Base-by-base conservation (phyloP, 495 filamentous ascomycete species). In the Penicillium ochrochloron region DNA sequence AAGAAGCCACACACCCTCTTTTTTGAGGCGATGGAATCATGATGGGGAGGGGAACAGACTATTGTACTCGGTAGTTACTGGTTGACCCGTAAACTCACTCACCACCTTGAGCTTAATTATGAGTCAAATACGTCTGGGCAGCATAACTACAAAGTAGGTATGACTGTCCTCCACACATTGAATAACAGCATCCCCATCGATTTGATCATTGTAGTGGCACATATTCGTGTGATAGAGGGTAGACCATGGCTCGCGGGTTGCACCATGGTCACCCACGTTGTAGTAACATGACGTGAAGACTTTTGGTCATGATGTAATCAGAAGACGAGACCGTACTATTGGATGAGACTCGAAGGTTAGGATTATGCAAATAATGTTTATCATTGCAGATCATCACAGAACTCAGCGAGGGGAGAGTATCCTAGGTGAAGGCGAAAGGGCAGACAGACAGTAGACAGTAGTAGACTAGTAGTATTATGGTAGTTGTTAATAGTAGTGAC, bases 251-350 rank as follows among this genome's bases (percentile, higher is more conserved):
- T 56, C 53, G 33, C 53, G 31, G 48, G 48, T 31, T 21, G 53
- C 29, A 56, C 31, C n/a, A 56, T 27, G 33, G 56, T 58, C 37
- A 58, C 48, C 42, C 55, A 63, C 61, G 55, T 59, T 37, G 53
- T 29, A 58, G 35, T 27, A 33, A 58, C 63, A 58, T 65, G 63
- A 65, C 63, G 63, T 65, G 63, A 65, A 65, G 63, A 65, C 63
- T 65, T 35, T 57, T 61, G 25, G 63, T 65, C 46, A 59, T 65
- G 63, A 65, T 65, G 63, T 65, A 65, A 65, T 65, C 3, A 29
- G 51, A 7, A 31, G n/a, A 34, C 27, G 25, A 10, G 51, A 19
- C 27, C 51, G 27, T n/a, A 33, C 27, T 54, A 54, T 34, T 54
- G 29, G 12, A 23, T 14, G 31, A 12, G 21, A 48, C 21, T 21